These are phyloP conservation scores for Penicillium cataractarum DNA, from an alignment of 495 filamentous ascomycete genomes.

Conservation along the genomic window DNA sequence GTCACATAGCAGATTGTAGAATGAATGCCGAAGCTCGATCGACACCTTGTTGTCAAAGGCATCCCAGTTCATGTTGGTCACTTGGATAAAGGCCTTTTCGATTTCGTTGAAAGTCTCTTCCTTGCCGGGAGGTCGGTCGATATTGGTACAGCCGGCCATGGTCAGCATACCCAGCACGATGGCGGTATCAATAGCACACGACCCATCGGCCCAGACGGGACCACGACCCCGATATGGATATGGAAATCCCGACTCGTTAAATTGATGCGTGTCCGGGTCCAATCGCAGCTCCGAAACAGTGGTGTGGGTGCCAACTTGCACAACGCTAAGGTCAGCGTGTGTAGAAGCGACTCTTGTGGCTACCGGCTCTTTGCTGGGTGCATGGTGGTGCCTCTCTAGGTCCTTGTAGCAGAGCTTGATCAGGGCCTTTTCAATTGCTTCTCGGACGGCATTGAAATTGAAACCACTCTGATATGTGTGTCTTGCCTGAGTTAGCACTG, in stretches of 20 bases:
- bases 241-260: slow-evolving; percentile 22
- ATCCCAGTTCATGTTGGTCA: slow-evolving; percentile 41
- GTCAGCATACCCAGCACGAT: slow-evolving; percentile 42
- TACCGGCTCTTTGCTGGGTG: slow-evolving; percentile 16
- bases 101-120: slow-evolving; percentile 17
- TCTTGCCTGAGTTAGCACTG: not conserved
- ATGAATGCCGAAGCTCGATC: slow-evolving; percentile 26
- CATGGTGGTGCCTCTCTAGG: slow-evolving; percentile 34
- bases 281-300: slow-evolving; percentile 25
- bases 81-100: slow-evolving; percentile 39
- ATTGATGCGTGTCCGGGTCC: slow-evolving; percentile 6
- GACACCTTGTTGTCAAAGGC: slow-evolving; percentile 20
- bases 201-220: slow-evolving; percentile 27
- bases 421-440: slow-evolving; percentile 33
- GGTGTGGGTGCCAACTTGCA: slow-evolving; percentile 21
- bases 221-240: slow-evolving; percentile 38
- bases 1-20: slow-evolving; percentile 18
- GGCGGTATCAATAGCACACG: slow-evolving; percentile 35
- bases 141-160: slow-evolving; percentile 41
- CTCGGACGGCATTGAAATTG: slow-evolving; percentile 14
- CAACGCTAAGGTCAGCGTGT: slow-evolving; percentile 17
- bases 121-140: slow-evolving; percentile 33
- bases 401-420: slow-evolving; percentile 34
- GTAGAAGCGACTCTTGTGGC: slow-evolving; percentile 21
- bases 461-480: not conserved